Percentiles rank a stretch among this genome's conserved stretches.
phyloP scores from a whole-genome alignment of 495 filamentous ascomycete species.

The Aspergillus diversus region DNA sequence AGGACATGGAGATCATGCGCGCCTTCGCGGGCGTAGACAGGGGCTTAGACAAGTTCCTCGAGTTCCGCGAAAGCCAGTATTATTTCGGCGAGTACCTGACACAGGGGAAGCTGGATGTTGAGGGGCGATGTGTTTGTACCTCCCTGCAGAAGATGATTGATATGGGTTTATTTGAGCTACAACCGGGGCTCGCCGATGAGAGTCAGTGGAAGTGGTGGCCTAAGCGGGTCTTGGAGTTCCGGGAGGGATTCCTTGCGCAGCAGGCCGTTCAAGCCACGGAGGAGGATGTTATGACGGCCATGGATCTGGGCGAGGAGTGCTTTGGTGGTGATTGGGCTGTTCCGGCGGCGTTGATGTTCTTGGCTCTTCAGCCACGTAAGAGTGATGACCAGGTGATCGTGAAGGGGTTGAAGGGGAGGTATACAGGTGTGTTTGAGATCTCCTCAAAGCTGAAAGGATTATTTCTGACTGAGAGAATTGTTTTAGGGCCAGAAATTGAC shows the following conservation, averaged over 20 bases:
- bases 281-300: background rate
- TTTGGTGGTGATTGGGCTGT: constrained; percentile 10
- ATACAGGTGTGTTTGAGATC: background rate
- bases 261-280: background rate
- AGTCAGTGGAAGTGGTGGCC: constrained; percentile 16
- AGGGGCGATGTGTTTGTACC: constrained; percentile 21
- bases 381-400: background rate
- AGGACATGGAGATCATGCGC: constrained; percentile 34
- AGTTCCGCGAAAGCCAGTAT: constrained; percentile 16
- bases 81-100: constrained; percentile 46
- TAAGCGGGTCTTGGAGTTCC: constrained; percentile 14
- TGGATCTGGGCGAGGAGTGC: constrained; percentile 9
- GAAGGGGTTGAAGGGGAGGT: constrained; percentile 10
- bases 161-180: constrained; percentile 11
- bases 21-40: constrained; percentile 24
- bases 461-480: too few species aligned
- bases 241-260: background rate
- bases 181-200: constrained; percentile 11
- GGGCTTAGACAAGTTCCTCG: constrained; percentile 18
- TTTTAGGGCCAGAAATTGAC: constrained; percentile 2
- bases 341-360: constrained; percentile 10
- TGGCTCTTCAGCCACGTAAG: constrained; percentile 13
- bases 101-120: constrained; percentile 36
- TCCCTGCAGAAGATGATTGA: constrained; percentile 17
- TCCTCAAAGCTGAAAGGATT: too few species aligned